Percentiles rank a stretch among this genome's conserved stretches.
These are phyloP conservation scores for Stylosanthes scabra DNA, from an alignment of 331 rosid species.

Conservation along the genomic window DNA sequence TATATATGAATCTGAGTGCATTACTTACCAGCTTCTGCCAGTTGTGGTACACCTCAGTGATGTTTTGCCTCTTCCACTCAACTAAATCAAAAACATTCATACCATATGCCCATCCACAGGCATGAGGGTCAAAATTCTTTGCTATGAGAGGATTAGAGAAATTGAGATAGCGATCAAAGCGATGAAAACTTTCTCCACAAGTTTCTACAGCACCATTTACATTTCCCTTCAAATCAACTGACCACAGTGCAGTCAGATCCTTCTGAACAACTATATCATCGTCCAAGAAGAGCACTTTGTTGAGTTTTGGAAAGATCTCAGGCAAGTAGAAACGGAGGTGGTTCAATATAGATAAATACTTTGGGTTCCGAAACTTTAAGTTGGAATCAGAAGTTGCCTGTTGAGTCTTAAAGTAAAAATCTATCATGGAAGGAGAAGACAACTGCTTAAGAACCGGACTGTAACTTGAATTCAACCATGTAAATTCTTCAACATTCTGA, in stretches of 20 bases:
- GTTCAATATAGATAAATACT: slow-evolving; percentile 91
- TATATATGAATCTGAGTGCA: slow-evolving; percentile 4
- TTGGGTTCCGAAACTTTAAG: slow-evolving; percentile 89
- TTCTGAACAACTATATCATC: slow-evolving; percentile 92
- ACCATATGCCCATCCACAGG: slow-evolving; percentile 99
- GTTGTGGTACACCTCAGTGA: slow-evolving; percentile 86
- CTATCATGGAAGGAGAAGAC: slow-evolving; percentile 88
- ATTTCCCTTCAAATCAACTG: slow-evolving; percentile 77
- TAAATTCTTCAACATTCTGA: slow-evolving; percentile 86
- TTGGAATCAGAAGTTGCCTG: slow-evolving; percentile 79
- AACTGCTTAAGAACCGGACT: slow-evolving; percentile 95
- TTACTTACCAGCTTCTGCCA: slow-evolving; percentile 94
- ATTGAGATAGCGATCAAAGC: slow-evolving; percentile 92
- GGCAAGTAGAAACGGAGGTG: slow-evolving; percentile 98
- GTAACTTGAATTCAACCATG: slow-evolving; percentile 94
- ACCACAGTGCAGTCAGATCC: slow-evolving; percentile 89
- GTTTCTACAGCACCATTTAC: slow-evolving; percentile 98
- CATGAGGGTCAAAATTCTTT: slow-evolving; percentile 82
- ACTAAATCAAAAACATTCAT: slow-evolving; percentile 94
- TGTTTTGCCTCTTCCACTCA: slow-evolving; percentile 92
- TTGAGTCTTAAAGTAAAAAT: slow-evolving; percentile 89
- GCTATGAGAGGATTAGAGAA: slow-evolving; percentile 91
- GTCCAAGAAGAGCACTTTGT: slow-evolving; percentile 88
- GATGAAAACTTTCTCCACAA: slow-evolving; percentile 93
- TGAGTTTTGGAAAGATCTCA: slow-evolving; percentile 87